phyloP scores from a whole-genome alignment of 192 early-diverging fungal genomes.

The Backusella parvicylindrica region DNA sequence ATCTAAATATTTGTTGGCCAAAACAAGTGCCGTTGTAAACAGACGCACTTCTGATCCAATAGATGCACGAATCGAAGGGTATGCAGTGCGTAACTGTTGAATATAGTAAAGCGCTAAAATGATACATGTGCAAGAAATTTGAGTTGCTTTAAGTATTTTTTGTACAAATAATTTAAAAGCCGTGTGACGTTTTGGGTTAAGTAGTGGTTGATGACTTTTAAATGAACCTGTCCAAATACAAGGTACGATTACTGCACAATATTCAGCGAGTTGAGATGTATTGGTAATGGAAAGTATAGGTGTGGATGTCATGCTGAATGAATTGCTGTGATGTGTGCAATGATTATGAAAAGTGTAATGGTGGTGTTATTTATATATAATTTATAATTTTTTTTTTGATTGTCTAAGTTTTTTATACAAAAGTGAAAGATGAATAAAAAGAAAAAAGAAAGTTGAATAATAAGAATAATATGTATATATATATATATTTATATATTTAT shows the following conservation, averaged over 20 bases:
- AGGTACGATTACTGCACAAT: slow-evolving; percentile 32
- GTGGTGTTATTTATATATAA: not conserved
- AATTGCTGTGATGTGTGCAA: not conserved
- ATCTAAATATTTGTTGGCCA: slow-evolving; percentile 82
- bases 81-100: slow-evolving; percentile 49
- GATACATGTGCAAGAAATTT: slow-evolving; percentile 62
- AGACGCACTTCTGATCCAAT: slow-evolving; percentile 78
- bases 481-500: no score
- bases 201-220: not conserved
- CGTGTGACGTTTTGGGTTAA: not conserved
- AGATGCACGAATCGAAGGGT: slow-evolving; percentile 55
- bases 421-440: not conserved
- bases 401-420: not conserved
- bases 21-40: slow-evolving; percentile 82
- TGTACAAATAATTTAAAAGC: slow-evolving; percentile 47
- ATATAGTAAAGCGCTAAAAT: slow-evolving; percentile 64
- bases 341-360: not conserved
- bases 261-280: slow-evolving; percentile 31
- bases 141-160: slow-evolving; percentile 55
- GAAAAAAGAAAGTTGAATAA: not conserved
- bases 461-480: no score
- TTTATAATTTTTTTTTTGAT: not conserved
- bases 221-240: slow-evolving; percentile 32
- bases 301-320: not conserved
- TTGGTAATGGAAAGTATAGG: slow-evolving; percentile 13